These are phyloP conservation scores for Cladosporium phlei DNA, from an alignment of 2,329 filamentous ascomycete species.

Conservation along the genomic window DNA sequence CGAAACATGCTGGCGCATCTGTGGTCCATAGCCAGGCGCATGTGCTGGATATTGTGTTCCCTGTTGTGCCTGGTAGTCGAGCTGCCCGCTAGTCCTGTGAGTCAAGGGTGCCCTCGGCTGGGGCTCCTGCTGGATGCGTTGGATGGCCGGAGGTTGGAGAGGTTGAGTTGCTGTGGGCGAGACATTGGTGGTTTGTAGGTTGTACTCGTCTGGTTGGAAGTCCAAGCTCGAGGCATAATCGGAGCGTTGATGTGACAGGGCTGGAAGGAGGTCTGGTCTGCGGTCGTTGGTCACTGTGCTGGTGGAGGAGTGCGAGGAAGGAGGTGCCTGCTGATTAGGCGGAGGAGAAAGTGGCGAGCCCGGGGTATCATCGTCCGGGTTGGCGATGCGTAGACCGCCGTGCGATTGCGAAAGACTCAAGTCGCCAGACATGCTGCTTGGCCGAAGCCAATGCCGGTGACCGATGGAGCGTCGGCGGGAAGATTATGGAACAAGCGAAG, in stretches of 20 bases:
- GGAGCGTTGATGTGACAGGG: slow-evolving; percentile 32
- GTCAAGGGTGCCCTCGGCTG: slow-evolving; percentile 29
- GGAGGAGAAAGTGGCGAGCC: slow-evolving; percentile 18
- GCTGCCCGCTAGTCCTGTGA: slow-evolving; percentile 41
- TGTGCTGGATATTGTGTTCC: slow-evolving; percentile 27
- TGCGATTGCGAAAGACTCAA: slow-evolving; percentile 87
- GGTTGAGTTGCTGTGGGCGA: slow-evolving; percentile 6
- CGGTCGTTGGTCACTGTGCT: slow-evolving; percentile 37
- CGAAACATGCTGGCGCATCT: slow-evolving; percentile 27
- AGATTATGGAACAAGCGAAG: slow-evolving; percentile 2
- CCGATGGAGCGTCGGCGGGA: slow-evolving; percentile 8
- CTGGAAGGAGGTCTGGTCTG: slow-evolving; percentile 32
- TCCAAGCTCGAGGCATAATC: slow-evolving; percentile 35
- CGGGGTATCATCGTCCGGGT: slow-evolving; percentile 67
- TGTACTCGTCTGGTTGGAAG: slow-evolving; percentile 39
- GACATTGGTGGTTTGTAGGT: slow-evolving; percentile 22
- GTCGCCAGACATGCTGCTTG: slow-evolving; percentile 53
- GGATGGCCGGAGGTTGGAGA: slow-evolving; percentile 1
- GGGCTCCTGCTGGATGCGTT: slow-evolving; percentile 4
- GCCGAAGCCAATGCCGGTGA: slow-evolving; percentile 12
- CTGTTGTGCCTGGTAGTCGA: slow-evolving; percentile 40
- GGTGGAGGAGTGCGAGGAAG: slow-evolving; percentile 32
- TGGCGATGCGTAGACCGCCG: slow-evolving; percentile 92
- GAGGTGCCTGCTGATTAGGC: slow-evolving; percentile 20
- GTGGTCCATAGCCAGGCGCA: slow-evolving; percentile 19